Conservation (phyloP, 371 early-diverging fungal genomes). For the Actinomucor elegans region DNA sequence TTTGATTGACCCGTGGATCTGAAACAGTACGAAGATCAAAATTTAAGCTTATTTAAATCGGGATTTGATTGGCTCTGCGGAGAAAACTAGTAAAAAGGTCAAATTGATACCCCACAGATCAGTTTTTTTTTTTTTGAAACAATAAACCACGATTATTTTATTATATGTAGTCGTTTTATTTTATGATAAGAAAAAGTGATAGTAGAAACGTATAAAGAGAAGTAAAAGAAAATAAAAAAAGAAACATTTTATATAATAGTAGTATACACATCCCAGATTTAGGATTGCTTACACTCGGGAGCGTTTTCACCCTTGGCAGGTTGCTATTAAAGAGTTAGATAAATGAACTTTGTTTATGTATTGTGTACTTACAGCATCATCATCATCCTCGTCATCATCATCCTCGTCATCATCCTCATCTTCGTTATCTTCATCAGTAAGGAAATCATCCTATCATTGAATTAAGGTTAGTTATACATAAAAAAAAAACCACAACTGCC, state of each 20-base stretch:
- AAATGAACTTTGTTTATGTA: background rate
- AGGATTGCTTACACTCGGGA: constrained; percentile 68
- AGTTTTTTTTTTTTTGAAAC: no score
- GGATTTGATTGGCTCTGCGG: no score
- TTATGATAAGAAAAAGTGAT: background rate
- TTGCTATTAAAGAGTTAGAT: constrained; percentile 17
- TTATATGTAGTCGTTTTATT: no score
- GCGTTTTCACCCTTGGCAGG: constrained; percentile 56
- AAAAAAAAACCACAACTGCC: background rate
- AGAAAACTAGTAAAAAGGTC: no score
- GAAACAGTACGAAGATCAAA: no score
- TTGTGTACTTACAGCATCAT: constrained; percentile 53
- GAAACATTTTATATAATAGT: background rate
- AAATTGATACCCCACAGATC: no score
- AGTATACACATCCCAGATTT: constrained; percentile 11
- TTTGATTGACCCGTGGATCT: no score
- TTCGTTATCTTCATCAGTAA: constrained; percentile 64
- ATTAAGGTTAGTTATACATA: background rate
- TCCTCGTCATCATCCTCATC: constrained; percentile 54
- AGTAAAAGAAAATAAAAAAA: background rate
- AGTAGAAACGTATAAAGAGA: no score
- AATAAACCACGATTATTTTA: no score
- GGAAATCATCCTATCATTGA: constrained; percentile 56
- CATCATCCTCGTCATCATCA: constrained; percentile 56
- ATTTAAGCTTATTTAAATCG: no score